Evolutionary conservation across 2,329 filamentous ascomycete genomes (phyloP).

Genomic region (Botrytis porri): DNA sequence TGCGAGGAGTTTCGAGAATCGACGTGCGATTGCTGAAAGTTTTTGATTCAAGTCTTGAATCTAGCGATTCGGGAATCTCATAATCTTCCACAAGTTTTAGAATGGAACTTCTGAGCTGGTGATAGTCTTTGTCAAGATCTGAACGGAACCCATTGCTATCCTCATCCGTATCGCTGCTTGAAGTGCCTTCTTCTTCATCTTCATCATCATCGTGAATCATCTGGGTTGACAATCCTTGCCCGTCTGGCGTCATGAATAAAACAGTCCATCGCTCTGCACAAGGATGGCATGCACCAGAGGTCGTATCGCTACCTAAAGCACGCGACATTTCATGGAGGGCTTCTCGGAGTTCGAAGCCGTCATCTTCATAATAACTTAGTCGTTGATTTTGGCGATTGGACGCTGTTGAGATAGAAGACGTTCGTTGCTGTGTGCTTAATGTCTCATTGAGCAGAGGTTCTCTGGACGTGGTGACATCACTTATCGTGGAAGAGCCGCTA

Average conservation of each 20-base stretch:
- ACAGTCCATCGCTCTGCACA: conserved; percentile 82
- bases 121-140: conserved; percentile 75
- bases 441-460: conserved; percentile 61
- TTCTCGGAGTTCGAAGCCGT: conserved; percentile 62
- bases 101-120: conserved; percentile 76
- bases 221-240: conserved; percentile 64
- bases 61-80: conserved; percentile 68
- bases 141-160: conserved; percentile 52
- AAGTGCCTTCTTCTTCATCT: conserved; percentile 64
- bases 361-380: conserved; percentile 57
- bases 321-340: conserved; percentile 71
- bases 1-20: conserved; percentile 47
- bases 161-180: conserved; percentile 59
- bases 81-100: conserved; percentile 78
- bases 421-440: conserved; percentile 49
- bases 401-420: conserved; percentile 48
- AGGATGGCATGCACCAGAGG: conserved; percentile 69
- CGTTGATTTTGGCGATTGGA: conserved; percentile 47
- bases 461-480: conserved; percentile 64
- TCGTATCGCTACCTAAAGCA: conserved; percentile 59
- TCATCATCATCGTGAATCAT: conserved; percentile 71
- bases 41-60: conserved; percentile 56
- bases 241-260: conserved; percentile 72
- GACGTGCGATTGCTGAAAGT: conserved; percentile 70
- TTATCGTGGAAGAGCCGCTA: conserved; percentile 69